A percentile compares a stretch with the other conserved stretches of the same genome.
Evolutionary conservation across 2,329 filamentous ascomycete genomes (phyloP).

Genomic region (Coleophoma eucalyptorum): DNA sequence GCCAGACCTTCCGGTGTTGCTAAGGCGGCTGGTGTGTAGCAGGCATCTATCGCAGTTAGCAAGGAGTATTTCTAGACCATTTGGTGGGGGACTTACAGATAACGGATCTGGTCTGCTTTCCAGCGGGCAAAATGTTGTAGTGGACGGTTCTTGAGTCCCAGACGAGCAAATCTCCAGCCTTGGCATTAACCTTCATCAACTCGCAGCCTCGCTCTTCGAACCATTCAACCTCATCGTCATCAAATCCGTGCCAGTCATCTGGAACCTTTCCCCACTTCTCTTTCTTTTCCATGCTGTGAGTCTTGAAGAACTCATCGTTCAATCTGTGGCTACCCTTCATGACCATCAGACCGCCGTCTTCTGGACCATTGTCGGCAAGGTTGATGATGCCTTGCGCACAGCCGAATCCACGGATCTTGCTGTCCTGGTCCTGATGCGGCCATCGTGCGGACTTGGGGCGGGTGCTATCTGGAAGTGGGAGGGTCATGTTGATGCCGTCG

Average conservation of each 20-base stretch:
- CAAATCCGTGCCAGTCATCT: constrained; percentile 12
- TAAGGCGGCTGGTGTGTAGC: constrained; percentile 7
- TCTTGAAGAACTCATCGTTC: constrained; percentile 22
- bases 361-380: constrained; percentile 23
- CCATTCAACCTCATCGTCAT: constrained; percentile 37
- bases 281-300: constrained; percentile 3
- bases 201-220: constrained; percentile 34
- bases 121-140: constrained; percentile 32
- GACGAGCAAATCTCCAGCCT: constrained; percentile 38
- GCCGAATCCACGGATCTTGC: constrained; percentile 31
- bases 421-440: constrained; percentile 35
- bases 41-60: constrained; percentile 5
- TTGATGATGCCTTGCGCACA: constrained; percentile 42
- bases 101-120: constrained; percentile 21
- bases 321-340: constrained; percentile 24
- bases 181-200: constrained; percentile 33
- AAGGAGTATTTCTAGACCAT: background rate
- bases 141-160: constrained; percentile 45
- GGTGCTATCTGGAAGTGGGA: constrained; percentile 16
- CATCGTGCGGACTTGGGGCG: constrained; percentile 13
- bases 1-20: background rate
- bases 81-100: constrained; percentile 7
- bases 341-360: constrained; percentile 28
- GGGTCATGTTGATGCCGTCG: constrained; percentile 38
- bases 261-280: constrained; percentile 8